Conservation (phyloP, 2,329 filamentous ascomycete genomes). For the Apiospora hydei region DNA sequence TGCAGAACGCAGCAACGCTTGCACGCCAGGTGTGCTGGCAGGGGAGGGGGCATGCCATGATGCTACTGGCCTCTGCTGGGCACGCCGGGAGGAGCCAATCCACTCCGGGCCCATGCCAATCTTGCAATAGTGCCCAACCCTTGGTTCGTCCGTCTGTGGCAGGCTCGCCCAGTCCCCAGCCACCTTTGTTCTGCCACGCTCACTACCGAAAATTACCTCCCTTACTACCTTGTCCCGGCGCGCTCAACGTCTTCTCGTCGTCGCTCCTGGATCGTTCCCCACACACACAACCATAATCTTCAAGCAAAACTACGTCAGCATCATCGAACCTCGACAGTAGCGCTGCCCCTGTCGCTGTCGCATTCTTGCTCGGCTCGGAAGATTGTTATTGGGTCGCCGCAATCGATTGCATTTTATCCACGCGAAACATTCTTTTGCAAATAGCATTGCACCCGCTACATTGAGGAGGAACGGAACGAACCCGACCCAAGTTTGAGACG, state of each 20-base stretch:
- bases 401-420: conserved; percentile 5
- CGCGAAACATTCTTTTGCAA: background rate
- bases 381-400: background rate
- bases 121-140: conserved; percentile 1
- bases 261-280: conserved; percentile 16
- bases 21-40: background rate
- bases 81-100: background rate
- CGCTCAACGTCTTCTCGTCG: conserved; percentile 12
- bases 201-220: conserved; percentile 17
- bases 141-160: background rate
- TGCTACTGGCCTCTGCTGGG: too few species aligned
- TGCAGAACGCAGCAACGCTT: background rate
- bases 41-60: background rate
- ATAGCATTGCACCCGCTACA: background rate
- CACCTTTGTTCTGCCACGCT: conserved; percentile 24
- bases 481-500: background rate
- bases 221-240: conserved; percentile 9
- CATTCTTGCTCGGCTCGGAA: conserved; percentile 6
- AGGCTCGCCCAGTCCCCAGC: conserved; percentile 22
- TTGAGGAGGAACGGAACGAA: conserved; percentile 17
- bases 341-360: conserved; percentile 1
- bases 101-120: background rate
- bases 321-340: background rate
- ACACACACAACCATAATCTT: conserved; percentile 7
- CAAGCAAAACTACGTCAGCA: conserved; percentile 17